phyloP scores from a whole-genome alignment of 192 early-diverging fungal species.

The Entomortierella parvispora region DNA sequence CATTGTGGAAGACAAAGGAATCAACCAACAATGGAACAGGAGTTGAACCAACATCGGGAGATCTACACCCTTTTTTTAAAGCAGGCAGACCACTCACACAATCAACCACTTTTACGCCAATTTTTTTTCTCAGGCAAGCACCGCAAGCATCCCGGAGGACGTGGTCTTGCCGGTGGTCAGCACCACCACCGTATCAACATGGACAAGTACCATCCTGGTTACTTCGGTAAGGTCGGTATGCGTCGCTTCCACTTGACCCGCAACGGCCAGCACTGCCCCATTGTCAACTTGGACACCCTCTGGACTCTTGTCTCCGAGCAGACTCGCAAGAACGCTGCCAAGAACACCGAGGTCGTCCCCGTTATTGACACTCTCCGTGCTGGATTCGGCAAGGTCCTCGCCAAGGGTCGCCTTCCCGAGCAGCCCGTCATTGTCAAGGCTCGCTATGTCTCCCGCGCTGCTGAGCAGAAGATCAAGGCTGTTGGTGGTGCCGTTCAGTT shows the following conservation, averaged over 20 bases:
- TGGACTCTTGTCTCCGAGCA: conserved; percentile 92
- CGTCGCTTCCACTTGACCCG: conserved; percentile 97
- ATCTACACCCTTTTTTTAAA: too few relatives aligned
- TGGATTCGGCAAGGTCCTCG: conserved; percentile 96
- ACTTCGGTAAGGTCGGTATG: conserved; percentile 99
- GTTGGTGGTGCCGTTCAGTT: conserved; percentile 88
- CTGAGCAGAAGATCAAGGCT: conserved; percentile 99
- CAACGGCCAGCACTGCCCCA: conserved; percentile 86
- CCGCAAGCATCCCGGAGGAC: conserved; percentile 99
- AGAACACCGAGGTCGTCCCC: conserved; percentile 89
- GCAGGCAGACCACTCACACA: not conserved
- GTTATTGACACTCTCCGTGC: conserved; percentile 88
- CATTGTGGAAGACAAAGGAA: too few relatives aligned
- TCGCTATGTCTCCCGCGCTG: conserved; percentile 88
- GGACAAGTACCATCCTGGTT: conserved; percentile 99
- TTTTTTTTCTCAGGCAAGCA: conserved; percentile 78
- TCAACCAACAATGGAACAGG: too few relatives aligned
- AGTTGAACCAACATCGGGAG: too few relatives aligned
- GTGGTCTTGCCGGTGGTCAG: conserved; percentile 98
- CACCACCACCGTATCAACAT: conserved; percentile 84
- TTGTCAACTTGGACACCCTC: conserved; percentile 94
- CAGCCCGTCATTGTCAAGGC: conserved; percentile 97
- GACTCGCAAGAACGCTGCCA: conserved; percentile 81
- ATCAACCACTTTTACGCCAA: not conserved
- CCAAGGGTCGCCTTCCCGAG: conserved; percentile 88